A percentile compares a stretch with the other conserved stretches of the same genome.
phyloP scores from a whole-genome alignment of 306 rosid genomes.

The Styphnolobium japonicum region DNA sequence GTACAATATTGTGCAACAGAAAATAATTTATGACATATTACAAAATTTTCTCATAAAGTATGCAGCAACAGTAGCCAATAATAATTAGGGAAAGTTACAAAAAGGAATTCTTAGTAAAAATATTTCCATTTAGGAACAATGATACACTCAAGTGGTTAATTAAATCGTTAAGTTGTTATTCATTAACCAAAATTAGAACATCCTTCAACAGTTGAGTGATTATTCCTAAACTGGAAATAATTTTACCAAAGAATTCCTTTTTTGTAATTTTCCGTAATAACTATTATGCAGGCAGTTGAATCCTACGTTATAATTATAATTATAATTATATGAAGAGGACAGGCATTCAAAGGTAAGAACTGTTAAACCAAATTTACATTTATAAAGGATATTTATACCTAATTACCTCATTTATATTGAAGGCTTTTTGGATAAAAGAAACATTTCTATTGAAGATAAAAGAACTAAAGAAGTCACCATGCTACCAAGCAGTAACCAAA shows the following conservation, averaged over 20 bases:
- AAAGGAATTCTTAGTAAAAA: too few relatives aligned
- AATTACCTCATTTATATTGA: background rate
- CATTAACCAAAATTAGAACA: too few relatives aligned
- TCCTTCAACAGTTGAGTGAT: too few relatives aligned
- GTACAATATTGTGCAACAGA: background rate
- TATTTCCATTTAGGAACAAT: too few relatives aligned
- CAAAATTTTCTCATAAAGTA: background rate
- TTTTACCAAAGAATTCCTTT: too few relatives aligned
- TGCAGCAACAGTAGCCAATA: background rate
- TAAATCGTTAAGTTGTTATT: too few relatives aligned
- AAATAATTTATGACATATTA: background rate
- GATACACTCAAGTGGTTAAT: too few relatives aligned
- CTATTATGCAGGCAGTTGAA: background rate
- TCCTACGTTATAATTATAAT: background rate
- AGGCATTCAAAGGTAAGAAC: background rate
- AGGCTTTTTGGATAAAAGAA: background rate
- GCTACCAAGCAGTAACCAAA: background rate
- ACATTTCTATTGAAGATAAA: background rate
- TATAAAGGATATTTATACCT: background rate
- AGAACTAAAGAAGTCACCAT: too few relatives aligned
- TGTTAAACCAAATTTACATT: too few relatives aligned
- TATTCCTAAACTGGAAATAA: too few relatives aligned
- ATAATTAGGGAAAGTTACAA: too few relatives aligned
- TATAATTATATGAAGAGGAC: background rate
- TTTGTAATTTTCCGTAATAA: too few relatives aligned